Percentiles rank a stretch among this genome's conserved stretches.
Conservation (phyloP, 805 yeast species). For the Isabelozyma rhagii region DNA sequence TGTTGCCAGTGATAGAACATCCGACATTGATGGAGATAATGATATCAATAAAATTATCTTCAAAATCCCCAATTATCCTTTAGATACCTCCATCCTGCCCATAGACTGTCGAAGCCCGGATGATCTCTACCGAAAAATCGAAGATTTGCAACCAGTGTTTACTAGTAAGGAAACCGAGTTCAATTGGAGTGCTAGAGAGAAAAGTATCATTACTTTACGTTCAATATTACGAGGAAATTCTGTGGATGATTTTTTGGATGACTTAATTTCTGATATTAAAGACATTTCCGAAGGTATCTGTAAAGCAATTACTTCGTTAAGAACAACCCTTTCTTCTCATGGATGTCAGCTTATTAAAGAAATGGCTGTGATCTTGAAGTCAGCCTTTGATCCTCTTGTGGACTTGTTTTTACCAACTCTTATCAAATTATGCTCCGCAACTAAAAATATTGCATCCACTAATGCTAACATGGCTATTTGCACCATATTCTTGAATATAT, state of each 20-base stretch:
- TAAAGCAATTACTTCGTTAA: conserved; percentile 66
- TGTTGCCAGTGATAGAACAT: not conserved
- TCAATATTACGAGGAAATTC: conserved; percentile 59
- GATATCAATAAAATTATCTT: conserved; percentile 10
- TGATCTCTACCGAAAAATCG: conserved; percentile 12
- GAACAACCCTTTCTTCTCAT: conserved; percentile 78
- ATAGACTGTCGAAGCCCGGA: conserved; percentile 21
- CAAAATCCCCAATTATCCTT: conserved; percentile 27
- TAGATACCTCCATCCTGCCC: conserved; percentile 37
- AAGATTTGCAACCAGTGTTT: conserved; percentile 37
- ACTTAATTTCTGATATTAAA: conserved; percentile 28
- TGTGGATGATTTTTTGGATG: conserved; percentile 31
- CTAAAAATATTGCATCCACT: conserved; percentile 62
- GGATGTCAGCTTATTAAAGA: conserved; percentile 81
- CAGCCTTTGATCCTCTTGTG: conserved; percentile 42
- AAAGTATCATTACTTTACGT: conserved; percentile 54
- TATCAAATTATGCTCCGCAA: conserved; percentile 52
- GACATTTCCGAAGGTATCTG: conserved; percentile 51
- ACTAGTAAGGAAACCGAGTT: conserved; percentile 79
- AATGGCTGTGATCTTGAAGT: conserved; percentile 39
- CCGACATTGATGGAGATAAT: conserved; percentile 4
- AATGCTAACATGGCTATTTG: conserved; percentile 55
- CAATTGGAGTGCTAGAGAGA: conserved; percentile 80
- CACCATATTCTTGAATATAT: conserved; percentile 53
- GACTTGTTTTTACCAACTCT: conserved; percentile 50